Evolutionary conservation across 805 yeast species (phyloP), one percentile per base, ranked within the genome.

Genomic region (Cyberlindnera xylosilytica): DNA sequence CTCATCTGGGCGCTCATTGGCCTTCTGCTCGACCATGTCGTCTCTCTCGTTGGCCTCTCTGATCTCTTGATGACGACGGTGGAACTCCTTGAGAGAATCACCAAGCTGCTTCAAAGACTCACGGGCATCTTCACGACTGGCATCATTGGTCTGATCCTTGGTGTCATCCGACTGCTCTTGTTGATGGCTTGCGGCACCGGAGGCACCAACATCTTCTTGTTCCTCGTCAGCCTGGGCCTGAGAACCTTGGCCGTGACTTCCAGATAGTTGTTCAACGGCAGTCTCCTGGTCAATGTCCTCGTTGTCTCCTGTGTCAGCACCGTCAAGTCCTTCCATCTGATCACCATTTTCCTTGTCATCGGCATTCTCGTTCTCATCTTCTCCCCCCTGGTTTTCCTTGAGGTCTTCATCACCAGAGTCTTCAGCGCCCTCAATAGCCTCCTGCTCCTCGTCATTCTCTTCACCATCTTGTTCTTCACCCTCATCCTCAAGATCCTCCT

Each of bases 31-130:
- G 20, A 60, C 46, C 4, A 57, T 62, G 31, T 78, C 79, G 39
- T 75, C 78, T 20, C 65, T 65, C 26, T 68, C 65, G 3, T 74
- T 64, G 9, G 86, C 78, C 50, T 87, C 90, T 51, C 81, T 72
- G 47, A 93, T 91, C 53, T 89, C 97, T 61, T 87, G 88, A 49
- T 85, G 81, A 54, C 96, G 83, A 59, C 87, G 84, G 60, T 91
- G 95, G 66, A 85, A 91, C 58, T 90, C 96, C 54, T 91, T 87
- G 66, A 90, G 61, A 1, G 96, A 78, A 63, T 90, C 97, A 39
- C 99, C 98, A 12, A 93, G 72, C 59, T 89, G 89, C 60, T 86
- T 86, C 64, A 91, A 69, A 0, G 95, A 79, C 54, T 88, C 89
- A 44, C 76, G 74, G 31, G 87, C 88, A 53, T 74, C 74, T 39